Conservation (phyloP, 176 grass and related monocot species). For the Paspalum notatum region DNA sequence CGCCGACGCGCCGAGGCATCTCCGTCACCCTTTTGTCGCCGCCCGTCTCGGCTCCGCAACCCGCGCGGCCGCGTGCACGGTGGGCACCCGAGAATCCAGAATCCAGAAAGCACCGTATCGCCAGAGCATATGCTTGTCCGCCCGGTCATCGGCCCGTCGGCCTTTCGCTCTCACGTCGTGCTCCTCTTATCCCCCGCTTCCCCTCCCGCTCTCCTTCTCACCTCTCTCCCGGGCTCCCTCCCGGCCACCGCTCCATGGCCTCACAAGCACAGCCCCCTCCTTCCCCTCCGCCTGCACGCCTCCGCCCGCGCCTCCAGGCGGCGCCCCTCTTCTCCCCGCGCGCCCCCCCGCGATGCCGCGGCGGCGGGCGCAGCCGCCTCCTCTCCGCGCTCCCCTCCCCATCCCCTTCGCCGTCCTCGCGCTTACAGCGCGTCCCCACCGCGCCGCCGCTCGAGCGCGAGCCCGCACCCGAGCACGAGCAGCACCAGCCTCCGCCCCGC, state of each 20-base stretch:
- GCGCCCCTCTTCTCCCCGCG: conserved; percentile 28
- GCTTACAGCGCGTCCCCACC: conserved; percentile 52
- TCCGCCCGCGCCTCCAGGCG: conserved; percentile 28
- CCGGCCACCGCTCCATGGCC: conserved; percentile 15
- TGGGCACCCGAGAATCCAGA: conserved; percentile 8
- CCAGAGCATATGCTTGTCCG: conserved; percentile 47
- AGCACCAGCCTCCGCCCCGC: conserved; percentile 7
- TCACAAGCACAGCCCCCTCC: conserved; percentile 38
- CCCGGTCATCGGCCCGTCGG: neutral
- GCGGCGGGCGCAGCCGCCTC: conserved; percentile 19
- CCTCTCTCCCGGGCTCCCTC: neutral
- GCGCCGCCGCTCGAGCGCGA: conserved; percentile 49
- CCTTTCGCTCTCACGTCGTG: conserved; percentile 32
- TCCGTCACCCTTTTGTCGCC: neutral
- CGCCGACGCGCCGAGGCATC: neutral
- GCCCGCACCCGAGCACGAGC: neutral
- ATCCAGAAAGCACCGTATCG: conserved; percentile 35
- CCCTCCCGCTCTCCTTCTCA: conserved; percentile 14
- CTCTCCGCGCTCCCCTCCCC: conserved; percentile 49
- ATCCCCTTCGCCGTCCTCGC: conserved; percentile 36
- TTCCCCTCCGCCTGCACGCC: conserved; percentile 17
- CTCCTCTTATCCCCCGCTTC: conserved; percentile 48
- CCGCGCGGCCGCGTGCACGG: neutral
- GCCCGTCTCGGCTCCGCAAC: neutral
- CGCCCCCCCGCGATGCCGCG: conserved; percentile 22